Conservation (phyloP, 176 grass and related monocot species). For the Avena atlantica region DNA sequence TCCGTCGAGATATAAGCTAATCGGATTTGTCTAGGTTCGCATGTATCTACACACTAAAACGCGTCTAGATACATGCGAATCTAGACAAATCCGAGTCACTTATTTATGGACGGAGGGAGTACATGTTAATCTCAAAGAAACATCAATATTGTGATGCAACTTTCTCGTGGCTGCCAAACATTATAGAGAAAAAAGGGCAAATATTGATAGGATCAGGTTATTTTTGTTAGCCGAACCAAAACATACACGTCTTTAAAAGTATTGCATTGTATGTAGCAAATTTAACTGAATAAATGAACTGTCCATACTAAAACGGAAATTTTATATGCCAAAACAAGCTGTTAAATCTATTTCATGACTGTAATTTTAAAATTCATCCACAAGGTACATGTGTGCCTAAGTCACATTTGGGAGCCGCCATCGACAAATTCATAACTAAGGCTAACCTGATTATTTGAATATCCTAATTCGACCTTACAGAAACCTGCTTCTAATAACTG, state of each 20-base stretch:
- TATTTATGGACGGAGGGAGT: no score
- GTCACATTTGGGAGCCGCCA: no score
- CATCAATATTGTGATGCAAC: background rate
- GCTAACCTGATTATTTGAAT: background rate
- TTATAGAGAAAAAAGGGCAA: background rate
- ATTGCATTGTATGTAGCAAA: background rate
- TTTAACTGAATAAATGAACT: constrained; percentile 20
- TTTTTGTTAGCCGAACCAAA: constrained; percentile 8
- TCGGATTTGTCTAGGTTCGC: no score
- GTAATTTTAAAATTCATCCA: constrained; percentile 31
- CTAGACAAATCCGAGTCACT: no score
- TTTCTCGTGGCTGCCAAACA: background rate
- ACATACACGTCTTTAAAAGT: background rate
- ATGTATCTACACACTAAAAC: no score
- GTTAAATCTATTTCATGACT: constrained; percentile 33
- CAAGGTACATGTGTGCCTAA: background rate
- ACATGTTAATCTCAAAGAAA: background rate
- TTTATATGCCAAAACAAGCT: constrained; percentile 14
- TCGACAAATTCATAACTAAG: no score
- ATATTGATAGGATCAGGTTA: background rate
- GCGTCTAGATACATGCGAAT: no score
- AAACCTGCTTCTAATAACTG: constrained; percentile 12
- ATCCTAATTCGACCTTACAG: constrained; percentile 2
- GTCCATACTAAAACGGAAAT: background rate
- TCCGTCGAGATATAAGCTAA: no score